Base-by-base conservation (phyloP, 2,329 filamentous ascomycete genomes). In the Incumbomyces lentus region DNA sequence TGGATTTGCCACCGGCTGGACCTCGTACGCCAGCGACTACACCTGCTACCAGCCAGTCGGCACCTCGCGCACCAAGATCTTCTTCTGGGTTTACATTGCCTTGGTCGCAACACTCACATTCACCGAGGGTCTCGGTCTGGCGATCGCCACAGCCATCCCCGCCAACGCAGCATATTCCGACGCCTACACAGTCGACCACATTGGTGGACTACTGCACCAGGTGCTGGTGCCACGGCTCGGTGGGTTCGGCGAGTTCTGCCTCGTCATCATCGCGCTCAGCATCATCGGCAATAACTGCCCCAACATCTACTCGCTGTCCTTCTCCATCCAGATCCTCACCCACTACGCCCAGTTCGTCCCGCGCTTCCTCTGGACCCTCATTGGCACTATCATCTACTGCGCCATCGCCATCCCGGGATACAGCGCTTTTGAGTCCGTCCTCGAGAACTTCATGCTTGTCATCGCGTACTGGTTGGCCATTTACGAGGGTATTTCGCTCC, bases 1-100 rank as follows among this genome's bases (percentile, higher is more conserved):
- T 61, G 77, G 82, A 33, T 82, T 84, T 59, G 73, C 80, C 14
- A 81, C 83, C 1, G 76, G 85, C 47, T 92, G 86, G 84, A 79
- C 81, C 1, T 75, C 75, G 6, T 84, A 81, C 49, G 83, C 84
- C 0, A 81, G 83, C 7, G 85, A 90, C 59, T 90, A 88, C 62
- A 86, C 82, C 17, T 82, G 86, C 42, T 89, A 89, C 64, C 84
- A 88, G 57, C 83, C 84, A 0, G 68, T 71, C 2, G 70, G 65
- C 18, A 78, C 78, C 34, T 74, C 75, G 26, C 73, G 77, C 17
- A 62, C 61, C 35, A 78, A 79, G 50, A 71, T 88, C 50, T 90
- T 89, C 64, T 56, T 76, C 49, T 79, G 78, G 60, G 84, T 84
- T 26, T 85, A 80, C 62, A 60, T 68, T 18, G 86, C 86, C 8